Percentiles rank a stretch among this genome's conserved stretches.
Conservation (phyloP, 2,329 filamentous ascomycete species). For the Penicillium sp. region DNA sequence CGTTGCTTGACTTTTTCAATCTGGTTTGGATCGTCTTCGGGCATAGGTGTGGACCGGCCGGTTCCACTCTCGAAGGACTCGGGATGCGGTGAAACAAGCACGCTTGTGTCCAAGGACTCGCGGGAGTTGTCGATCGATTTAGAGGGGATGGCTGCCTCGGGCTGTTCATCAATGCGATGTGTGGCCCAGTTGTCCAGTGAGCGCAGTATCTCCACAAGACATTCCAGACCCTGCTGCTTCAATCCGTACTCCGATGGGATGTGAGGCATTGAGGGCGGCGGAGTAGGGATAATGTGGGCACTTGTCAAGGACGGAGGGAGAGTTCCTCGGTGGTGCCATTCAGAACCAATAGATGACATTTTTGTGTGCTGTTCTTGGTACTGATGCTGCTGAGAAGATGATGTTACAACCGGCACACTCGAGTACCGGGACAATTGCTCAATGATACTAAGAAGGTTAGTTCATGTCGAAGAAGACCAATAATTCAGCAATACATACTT, state of each 20-base stretch:
- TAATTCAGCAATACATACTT: conserved; percentile 36
- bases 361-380: conserved; percentile 77
- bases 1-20: conserved; percentile 92
- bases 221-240: conserved; percentile 85
- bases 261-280: conserved; percentile 53
- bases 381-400: conserved; percentile 73
- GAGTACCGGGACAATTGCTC: conserved; percentile 90
- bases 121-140: conserved; percentile 60
- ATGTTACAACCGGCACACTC: conserved; percentile 73
- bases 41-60: conserved; percentile 62
- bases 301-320: conserved; percentile 84
- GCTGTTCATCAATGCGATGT: conserved; percentile 58
- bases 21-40: conserved; percentile 88
- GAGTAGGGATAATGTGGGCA: conserved; percentile 62
- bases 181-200: conserved; percentile 93
- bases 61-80: conserved; percentile 54
- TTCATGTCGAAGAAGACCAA: neutral
- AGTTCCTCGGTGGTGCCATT: conserved; percentile 85
- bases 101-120: conserved; percentile 70
- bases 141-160: conserved; percentile 47
- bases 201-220: conserved; percentile 79
- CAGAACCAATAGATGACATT: conserved; percentile 56
- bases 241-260: conserved; percentile 87
- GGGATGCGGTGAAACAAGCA: conserved; percentile 58
- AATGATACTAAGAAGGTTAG: conserved; percentile 60